Base-by-base conservation (phyloP, 371 early-diverging fungal species). In the Rhizopus sp. region DNA sequence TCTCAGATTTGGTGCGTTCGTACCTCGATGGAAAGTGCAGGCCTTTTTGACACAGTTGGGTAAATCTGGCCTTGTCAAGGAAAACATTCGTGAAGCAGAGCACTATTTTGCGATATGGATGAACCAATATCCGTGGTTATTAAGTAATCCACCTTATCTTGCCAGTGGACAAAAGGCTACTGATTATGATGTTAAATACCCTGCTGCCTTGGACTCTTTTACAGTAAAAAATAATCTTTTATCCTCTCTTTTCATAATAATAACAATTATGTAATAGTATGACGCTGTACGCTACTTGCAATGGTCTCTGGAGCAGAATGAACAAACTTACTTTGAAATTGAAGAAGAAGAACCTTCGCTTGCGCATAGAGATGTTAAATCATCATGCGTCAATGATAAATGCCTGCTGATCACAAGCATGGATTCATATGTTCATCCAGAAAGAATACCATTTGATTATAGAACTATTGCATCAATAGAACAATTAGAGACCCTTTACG, bases 81-180 rank as follows among this genome's bases (percentile, higher is more conserved):
- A 82, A 15, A 71, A 75, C 29, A 59, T 83, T 30, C 69, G 72
- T 23, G 64, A 78, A 50, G 78, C 81, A 29, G 87, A 87, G 40
- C 73, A 73, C 59, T 87, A 82, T 57, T 87, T 87, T 60, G 72
- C 83, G 15, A 72, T 87, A 23, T 87, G 85, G 84, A 82, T 78
- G 31, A 87, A 87, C 49, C 85, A 85, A 46, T 87, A 84, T 51
- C 87, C 87, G 12, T 87, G 81, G 69, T 67, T 83, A 35, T 60
- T 85, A 7, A 70, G 76, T 46, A 81, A 81, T 53, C 79, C 81
- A 6, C 71, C 81, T 17, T 39, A 51, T 32, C 52, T 29, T 4
- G 38, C 57, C 3, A 60, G 57, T 34, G 58, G 60, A 16, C 41
- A 35, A 4, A 61, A 68, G 33, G 59, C 48, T 10, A 52, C 54